Base-by-base conservation (phyloP, 2,329 filamentous ascomycete genomes). In the Pseudocercospora cruenta region DNA sequence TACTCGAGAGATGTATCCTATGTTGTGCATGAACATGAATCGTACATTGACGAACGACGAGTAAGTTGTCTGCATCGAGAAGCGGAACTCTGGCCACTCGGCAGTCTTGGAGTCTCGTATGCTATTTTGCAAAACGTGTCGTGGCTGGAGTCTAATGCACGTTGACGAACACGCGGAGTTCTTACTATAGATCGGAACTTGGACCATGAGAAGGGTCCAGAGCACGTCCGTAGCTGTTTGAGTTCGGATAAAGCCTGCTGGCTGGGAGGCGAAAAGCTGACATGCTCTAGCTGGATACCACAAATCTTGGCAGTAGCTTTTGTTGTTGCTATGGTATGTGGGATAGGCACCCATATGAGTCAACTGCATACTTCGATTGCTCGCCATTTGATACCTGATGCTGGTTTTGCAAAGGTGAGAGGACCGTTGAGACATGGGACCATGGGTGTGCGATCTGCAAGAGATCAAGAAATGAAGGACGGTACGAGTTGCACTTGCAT, bases 1-100 rank as follows among this genome's bases (percentile, higher is more conserved):
- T 54, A 4, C 33, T 36, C 12, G 33, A 36, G 33, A 14, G 12
- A 24, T 49, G 21, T 49, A 54, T 24, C 49, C 2, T 14, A 54
- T 54, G 49, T 54, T 45, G 39, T 58, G 39, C 55, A 58, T 58
- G 55, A 58, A 58, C 55, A 45, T 22, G 55, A 58, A 22, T 58
- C 55, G 14, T 19, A 21, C 5, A 58, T 21, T 21, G 55, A 31
- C 9, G 14, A 36, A 16, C 4, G 33, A 16, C 54, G 54, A 58
- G 54, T 36, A 28, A 58, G 54, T 26, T 58, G n/a, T 28, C 26
- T 28, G 54, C 54, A 58, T 58, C 53, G 53, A 28, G 24, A 57
- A 57, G 28, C 19, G 26, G 49, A 24, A 54, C 12, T 58, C 22
- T 19, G 22, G 22, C 49, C 49, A 54, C 49, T 54, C 49, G 49